Base-by-base conservation (phyloP, 2,329 filamentous ascomycete genomes). In the Sporothrix euskadiensis region DNA sequence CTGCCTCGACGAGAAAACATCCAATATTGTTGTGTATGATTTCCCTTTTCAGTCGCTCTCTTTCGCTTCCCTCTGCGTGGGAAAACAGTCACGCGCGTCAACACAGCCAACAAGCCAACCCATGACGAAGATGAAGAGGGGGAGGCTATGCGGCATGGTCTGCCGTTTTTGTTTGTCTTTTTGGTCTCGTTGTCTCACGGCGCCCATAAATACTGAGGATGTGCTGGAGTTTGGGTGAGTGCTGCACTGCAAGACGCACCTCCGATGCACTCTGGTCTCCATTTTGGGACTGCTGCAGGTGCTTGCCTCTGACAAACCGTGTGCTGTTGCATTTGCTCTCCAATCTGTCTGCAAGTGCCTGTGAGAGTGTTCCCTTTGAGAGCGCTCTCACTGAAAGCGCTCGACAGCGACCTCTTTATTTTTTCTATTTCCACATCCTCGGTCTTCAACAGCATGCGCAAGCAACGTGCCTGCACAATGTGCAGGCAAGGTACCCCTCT, bases 271-370 rank as follows among this genome's bases (percentile, higher is more conserved):
- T 71, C 41, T 52, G 57, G 69, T 54, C 57, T 35, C 70, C 70
- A 1, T 57, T 66, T 72, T 66, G 70, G 70, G 70, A 54, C 47
- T 47, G 30, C n/a, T 72, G 70, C 70, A 72, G 59, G 44, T 52
- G 10, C 22, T 22, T 32, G 52, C 70, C 52, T 63, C 30, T 32
- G 1, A 14, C 9, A 56, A 56, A 22, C 44, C 30, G 35, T 19
- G 35, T 8, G 35, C 35, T 57, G 54, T 44, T 39, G 70, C 44
- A 71, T 71, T 71, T 59, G 8, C 9, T 35, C 35, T 8, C 35
- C 68, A 14, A 44, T 10, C 44, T 49, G 2, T 19, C 44, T 49
- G 10, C 6, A 1, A 19, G 14, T 49, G 2, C 6, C 44, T 49
- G 10, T 19, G 10, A 19, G 14, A 49, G 14, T 19, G 14, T 19